A percentile compares a stretch with the other conserved stretches of the same genome.
These are phyloP conservation scores for Carallia brachiata DNA, from an alignment of 345 rosid species.

Conservation along the genomic window DNA sequence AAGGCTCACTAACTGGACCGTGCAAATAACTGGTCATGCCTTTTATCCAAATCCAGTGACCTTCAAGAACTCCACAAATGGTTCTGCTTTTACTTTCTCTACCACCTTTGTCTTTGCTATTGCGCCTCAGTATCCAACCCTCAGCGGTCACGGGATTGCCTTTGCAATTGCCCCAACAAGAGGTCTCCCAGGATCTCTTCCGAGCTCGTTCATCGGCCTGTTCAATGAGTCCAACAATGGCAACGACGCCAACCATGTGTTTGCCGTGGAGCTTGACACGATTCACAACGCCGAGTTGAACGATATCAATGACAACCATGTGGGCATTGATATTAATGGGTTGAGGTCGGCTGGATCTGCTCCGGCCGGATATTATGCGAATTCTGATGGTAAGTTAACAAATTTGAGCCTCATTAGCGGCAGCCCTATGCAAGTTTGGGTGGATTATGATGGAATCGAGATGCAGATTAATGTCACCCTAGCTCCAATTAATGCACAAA, in stretches of 20 bases:
- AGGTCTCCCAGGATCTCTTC: constrained; percentile 31
- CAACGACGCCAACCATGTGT: constrained; percentile 37
- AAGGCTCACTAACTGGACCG: constrained; percentile 39
- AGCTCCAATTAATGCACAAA: constrained; percentile 34
- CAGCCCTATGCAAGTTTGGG: constrained; percentile 44
- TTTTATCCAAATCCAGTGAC: constrained; percentile 33
- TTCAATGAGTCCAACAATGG: constrained; percentile 41
- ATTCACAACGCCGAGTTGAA: constrained; percentile 35
- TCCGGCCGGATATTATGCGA: constrained; percentile 42
- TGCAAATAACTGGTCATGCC: constrained; percentile 37
- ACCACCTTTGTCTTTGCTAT: constrained; percentile 63
- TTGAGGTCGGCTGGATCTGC: constrained; percentile 32
- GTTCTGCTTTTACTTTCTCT: constrained; percentile 42
- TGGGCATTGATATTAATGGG: constrained; percentile 54
- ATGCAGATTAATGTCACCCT: constrained; percentile 42
- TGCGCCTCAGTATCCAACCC: constrained; percentile 19
- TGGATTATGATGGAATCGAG: constrained; percentile 42
- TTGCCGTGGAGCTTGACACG: constrained; percentile 59
- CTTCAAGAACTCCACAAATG: constrained; percentile 41
- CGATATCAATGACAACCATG: constrained; percentile 49
- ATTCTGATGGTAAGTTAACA: constrained; percentile 6
- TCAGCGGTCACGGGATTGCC: constrained; percentile 52
- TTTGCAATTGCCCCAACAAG: constrained; percentile 51
- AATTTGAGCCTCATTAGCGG: constrained; percentile 32
- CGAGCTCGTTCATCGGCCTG: constrained; percentile 44